A percentile compares a stretch with the other conserved stretches of the same genome.
These are phyloP conservation scores for Quercus alba DNA, from an alignment of 306 rosid genomes.

Conservation along the genomic window DNA sequence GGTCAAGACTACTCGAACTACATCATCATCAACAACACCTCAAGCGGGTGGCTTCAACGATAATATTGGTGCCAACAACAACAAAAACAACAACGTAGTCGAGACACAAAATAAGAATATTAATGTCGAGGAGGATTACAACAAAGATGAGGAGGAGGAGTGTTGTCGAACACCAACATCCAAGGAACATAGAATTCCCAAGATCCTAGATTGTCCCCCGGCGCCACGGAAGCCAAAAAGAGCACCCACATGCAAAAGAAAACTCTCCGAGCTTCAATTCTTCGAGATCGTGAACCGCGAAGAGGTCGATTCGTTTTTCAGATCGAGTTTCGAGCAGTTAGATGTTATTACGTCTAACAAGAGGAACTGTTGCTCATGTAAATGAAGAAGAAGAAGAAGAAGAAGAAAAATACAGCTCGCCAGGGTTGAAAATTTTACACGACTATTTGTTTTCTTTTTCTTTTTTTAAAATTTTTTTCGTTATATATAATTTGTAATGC, in stretches of 20 bases:
- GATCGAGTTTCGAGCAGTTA: slow-evolving; percentile 27
- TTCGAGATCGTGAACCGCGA: slow-evolving; percentile 38
- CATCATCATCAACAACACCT: not conserved
- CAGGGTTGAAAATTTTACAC: slow-evolving; percentile 1
- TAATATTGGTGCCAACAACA: not conserved
- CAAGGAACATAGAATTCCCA: slow-evolving; percentile 37
- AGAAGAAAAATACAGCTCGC: not conserved
- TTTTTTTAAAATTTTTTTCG: not conserved
- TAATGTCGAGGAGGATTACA: not conserved
- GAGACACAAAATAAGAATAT: not conserved
- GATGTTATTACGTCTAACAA: slow-evolving; percentile 14
- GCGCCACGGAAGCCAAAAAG: slow-evolving; percentile 49
- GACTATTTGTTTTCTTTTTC: not conserved
- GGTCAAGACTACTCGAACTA: slow-evolving; percentile 18
- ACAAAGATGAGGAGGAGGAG: not conserved
- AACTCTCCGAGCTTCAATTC: slow-evolving; percentile 43
- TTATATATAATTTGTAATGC: slow-evolving; percentile 6
- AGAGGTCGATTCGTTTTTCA: slow-evolving; percentile 46
- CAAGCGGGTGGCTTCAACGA: not conserved
- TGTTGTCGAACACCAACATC: slow-evolving; percentile 48
- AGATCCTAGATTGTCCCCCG: slow-evolving; percentile 42
- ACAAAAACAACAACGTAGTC: not conserved
- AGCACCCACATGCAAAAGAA: slow-evolving; percentile 38
- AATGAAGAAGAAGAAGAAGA: slow-evolving; percentile 18
- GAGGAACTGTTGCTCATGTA: slow-evolving; percentile 41